A percentile compares a stretch with the other conserved stretches of the same genome.
Evolutionary conservation across 139 green algal genomes (phyloP).

Genomic region (Chlamydomonas schloesseri): DNA sequence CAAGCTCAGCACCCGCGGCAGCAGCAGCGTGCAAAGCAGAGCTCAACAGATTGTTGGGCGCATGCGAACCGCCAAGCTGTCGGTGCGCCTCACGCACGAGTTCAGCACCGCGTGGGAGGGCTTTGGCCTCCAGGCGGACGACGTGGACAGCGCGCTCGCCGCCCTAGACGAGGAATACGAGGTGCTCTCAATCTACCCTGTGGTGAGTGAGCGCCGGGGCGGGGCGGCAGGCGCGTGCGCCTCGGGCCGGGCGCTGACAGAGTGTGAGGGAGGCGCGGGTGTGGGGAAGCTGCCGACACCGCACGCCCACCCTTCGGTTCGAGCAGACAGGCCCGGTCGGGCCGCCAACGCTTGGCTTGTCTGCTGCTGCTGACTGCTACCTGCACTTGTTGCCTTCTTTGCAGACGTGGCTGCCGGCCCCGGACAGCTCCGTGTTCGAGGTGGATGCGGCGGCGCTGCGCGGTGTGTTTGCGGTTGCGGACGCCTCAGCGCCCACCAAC

Average conservation of each 20-base stretch:
- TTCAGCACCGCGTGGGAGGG: slow-evolving; percentile 10
- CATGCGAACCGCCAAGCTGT: not conserved
- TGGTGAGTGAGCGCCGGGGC: slow-evolving; percentile 14
- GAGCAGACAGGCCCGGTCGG: no score
- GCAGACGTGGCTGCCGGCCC: slow-evolving; percentile 2
- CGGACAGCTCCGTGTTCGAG: not conserved
- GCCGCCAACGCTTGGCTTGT: no score
- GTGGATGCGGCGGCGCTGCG: not conserved
- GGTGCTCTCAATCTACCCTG: slow-evolving; percentile 19
- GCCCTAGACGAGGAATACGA: not conserved
- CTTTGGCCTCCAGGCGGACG: slow-evolving; percentile 20
- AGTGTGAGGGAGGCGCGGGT: no score
- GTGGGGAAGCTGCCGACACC: no score
- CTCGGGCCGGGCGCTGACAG: no score
- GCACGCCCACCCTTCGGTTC: no score
- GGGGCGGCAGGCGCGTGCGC: no score
- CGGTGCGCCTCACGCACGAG: not conserved
- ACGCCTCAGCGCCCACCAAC: not conserved
- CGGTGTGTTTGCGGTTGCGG: not conserved
- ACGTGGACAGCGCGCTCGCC: not conserved
- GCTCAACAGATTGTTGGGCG: not conserved
- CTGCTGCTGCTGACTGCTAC: no score
- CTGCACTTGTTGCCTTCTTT: no score
- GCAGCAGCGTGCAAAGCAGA: not conserved
- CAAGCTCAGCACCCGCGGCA: not conserved